A percentile compares a stretch with the other conserved stretches of the same genome.
Conservation (phyloP, 2,329 filamentous ascomycete genomes). For the Diaporthe amygdali region DNA sequence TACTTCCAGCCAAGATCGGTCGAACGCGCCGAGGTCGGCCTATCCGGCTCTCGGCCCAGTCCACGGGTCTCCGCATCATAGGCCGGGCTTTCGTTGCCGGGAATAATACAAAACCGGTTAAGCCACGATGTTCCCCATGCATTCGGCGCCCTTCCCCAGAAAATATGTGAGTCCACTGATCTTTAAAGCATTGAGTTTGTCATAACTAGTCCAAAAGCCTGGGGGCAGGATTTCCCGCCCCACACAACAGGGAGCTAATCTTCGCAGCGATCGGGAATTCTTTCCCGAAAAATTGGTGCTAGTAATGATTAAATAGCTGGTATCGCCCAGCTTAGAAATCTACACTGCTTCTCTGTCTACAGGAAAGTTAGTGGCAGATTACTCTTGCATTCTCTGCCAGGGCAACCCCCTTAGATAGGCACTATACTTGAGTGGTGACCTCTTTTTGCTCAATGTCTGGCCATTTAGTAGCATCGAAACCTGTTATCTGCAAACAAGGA, state of each 20-base stretch:
- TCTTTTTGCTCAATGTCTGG: not conserved
- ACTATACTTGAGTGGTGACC: not conserved
- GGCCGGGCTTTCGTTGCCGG: not conserved
- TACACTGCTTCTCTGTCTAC: not conserved
- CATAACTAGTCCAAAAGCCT: not conserved
- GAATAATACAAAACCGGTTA: not conserved
- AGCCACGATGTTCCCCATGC: not conserved
- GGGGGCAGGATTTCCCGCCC: not conserved
- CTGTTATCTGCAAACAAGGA: not conserved
- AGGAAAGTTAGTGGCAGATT: not conserved
- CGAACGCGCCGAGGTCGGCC: conserved; percentile 19
- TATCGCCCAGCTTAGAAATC: not conserved
- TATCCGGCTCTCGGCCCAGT: conserved; percentile 7
- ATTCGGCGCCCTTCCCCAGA: conserved; percentile 2
- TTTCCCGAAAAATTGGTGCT: not conserved
- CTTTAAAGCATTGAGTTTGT: not conserved
- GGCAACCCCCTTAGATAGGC: not conserved
- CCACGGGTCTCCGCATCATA: conserved; percentile 4
- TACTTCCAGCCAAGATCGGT: not conserved
- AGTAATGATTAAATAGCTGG: not conserved
- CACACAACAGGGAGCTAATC: not conserved
- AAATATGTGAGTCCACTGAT: not conserved
- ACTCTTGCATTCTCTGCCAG: not conserved
- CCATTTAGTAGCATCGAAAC: not conserved
- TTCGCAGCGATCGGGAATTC: not conserved